Evolutionary conservation across 2,329 filamentous ascomycete species (phyloP), one percentile per base, ranked within the genome.

Genomic region (Fusarium clavum): DNA sequence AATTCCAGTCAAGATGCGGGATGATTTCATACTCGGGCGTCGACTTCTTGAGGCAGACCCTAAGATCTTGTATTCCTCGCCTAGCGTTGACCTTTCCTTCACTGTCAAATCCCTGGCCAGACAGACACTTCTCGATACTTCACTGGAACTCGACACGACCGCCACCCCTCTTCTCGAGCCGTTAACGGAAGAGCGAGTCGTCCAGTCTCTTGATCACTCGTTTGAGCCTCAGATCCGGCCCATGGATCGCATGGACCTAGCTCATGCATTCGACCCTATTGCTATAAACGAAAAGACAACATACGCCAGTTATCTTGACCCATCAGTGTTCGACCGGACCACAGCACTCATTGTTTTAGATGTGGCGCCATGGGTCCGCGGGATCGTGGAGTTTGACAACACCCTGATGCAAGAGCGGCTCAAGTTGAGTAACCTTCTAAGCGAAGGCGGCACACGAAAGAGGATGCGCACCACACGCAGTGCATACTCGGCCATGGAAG

Each of bases 311-410:
- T 83, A 83, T 45, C 83, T 94, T 2, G 87, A 89, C 34, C 85
- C 91, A 0, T 94, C 93, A 0, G 89, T 91, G 1, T 94, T 97
- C 70, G 94, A 97, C 73, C 88, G 92, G 45, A 89, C 89, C 0
- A 82, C 92, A 73, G 78, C 80, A 1, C 83, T 90, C 22, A 88
- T 97, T 32, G 85, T 88, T 0, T 82, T 91, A 14, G 96, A 99
- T 69, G 84, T 98, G 3, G 94, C 94, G 0, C 96, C 97, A 0
- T 98, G 93, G 78, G 88, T 98, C n/a, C 92, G 97, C 13, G 86
- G 87, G 40, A 98, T 99, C 64, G 90, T 95, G 3, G 85, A 90
- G 0, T 92, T 91, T 76, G 95, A 98, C 73, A 82, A 89, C 22
- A 85, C 84, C 2, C 85, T 96, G 2, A 91, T 94, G 74, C 83